Evolutionary conservation across 257 asterid species (phyloP), one percentile per base, ranked within the genome.

Genomic region (Datura wrightii): DNA sequence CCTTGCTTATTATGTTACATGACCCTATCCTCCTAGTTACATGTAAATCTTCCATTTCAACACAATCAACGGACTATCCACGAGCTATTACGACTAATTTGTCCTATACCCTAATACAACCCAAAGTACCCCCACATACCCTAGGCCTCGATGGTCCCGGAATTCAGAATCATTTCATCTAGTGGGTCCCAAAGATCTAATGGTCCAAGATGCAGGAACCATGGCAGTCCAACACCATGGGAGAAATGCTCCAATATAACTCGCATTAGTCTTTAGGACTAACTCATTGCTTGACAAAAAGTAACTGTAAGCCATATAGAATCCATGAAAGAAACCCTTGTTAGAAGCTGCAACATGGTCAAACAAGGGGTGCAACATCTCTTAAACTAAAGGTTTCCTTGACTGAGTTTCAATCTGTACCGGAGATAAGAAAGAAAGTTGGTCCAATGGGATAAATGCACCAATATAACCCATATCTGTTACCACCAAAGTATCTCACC

Each of bases 71-170:
- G 31, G 71, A 39, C 44, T 36, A 34, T 65, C 72, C 72, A 36
- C 44, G 5, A 65, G 44, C 44, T 11, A 24, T 62, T 65, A 65
- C 46, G 19, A 36, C 2, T 65, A 65, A 65, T 34, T 65, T 34
- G 19, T 34, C 72, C 72, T 34, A 65, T 65, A 65, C 72, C 72
- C 46, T 13, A 34, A 65, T 39, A 65, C 10, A 36, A 65, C 72
- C 37, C 44, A 65, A 65, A 34, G 72, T 34, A 65, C 44, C 5
- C 19, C 46, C 72, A 24, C 31, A 65, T 34, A 34, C 44, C 72
- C 44, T 65, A 63, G n/a, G 42, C 46, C 72, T 34, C 72, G n/a
- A 65, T 65, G 72, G 72, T 65, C 72, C 72, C 72, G 44, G 46
- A 10, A 65, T 34, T 65, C 72, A 65, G 44, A 65, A 65, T 65